Base-by-base conservation (phyloP, 352 stramenopile species). In the Phytophthora idaei region DNA sequence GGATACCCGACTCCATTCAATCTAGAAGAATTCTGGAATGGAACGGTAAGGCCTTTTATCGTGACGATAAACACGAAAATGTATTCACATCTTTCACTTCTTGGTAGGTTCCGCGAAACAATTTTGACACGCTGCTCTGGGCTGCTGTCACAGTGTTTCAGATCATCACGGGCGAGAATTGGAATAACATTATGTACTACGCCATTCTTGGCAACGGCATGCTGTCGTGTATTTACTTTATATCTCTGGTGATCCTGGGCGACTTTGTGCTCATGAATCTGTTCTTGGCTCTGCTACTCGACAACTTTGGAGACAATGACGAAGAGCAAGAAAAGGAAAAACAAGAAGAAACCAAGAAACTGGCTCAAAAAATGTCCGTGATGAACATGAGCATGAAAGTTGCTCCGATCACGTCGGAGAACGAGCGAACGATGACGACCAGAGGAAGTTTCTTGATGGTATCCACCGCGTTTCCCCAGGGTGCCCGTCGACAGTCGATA, bases 161-260 rank as follows among this genome's bases (percentile, higher is more conserved):
- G 71, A 81, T 99, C 46, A 96, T 98, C 50, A 94, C 94, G 11
- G 93, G 92, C 7, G 95, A 99, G 50, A 97, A 98, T 73, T 98
- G 92, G 93, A 98, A 98, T 59, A 76, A 66, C 37, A 84, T 98
- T 53, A 97, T 99, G 93, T 98, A 98, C 69, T 90, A 97, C 69
- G 86, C 76, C 7, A 96, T 96, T 67, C 87, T 89, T 6, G 81
- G 80, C n/a, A 95, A 90, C 58, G 80, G 81, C 28, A 80, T 82
- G 51, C 59, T 61, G 4, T 78, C 81, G 2, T 82, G 78, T 12
- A 17, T 95, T 31, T 98, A 98, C 77, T 96, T 97, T 59, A 86
- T 97, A 29, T 90, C 81, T 4, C 65, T 97, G 83, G 77, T 98
- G 21, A 80, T 98, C 4, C 70, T 98, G 27, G 95, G 93, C 17